phyloP scores from a whole-genome alignment of 2,329 filamentous ascomycete species.

The Penicillium olsonii region DNA sequence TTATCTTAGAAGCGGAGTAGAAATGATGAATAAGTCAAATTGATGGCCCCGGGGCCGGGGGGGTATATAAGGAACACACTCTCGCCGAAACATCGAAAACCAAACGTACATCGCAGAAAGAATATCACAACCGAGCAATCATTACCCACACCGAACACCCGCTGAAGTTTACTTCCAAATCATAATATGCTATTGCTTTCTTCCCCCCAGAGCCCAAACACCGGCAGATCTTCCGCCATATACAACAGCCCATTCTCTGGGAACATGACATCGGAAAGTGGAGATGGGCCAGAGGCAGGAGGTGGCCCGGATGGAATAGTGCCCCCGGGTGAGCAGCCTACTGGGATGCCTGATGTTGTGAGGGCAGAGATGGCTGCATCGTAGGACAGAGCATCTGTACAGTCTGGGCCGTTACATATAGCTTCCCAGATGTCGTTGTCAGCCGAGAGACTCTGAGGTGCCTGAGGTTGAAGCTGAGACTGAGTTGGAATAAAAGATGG shows the following conservation, averaged over 20 bases:
- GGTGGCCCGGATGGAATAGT: conserved; percentile 24
- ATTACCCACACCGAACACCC: background rate
- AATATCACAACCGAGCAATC: background rate
- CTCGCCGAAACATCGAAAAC: background rate
- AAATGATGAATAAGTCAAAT: too few relatives aligned
- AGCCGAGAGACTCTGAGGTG: conserved; percentile 3
- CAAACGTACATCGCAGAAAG: background rate
- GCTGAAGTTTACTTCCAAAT: background rate
- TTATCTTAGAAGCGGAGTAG: background rate
- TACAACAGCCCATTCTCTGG: conserved; percentile 37
- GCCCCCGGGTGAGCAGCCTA: conserved; percentile 34
- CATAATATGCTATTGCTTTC: conserved; percentile 10
- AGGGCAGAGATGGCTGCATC: conserved; percentile 35
- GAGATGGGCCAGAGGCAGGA: conserved; percentile 27
- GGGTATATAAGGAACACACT: too few relatives aligned
- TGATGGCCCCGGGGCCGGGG: too few relatives aligned
- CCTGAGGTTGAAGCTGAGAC: conserved; percentile 13
- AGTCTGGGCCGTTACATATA: conserved; percentile 24
- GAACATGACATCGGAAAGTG: conserved; percentile 35
- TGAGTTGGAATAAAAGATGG: conserved; percentile 16
- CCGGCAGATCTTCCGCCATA: conserved; percentile 36
- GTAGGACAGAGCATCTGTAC: conserved; percentile 24
- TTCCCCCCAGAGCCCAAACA: conserved; percentile 35
- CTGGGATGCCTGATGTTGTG: conserved; percentile 35
- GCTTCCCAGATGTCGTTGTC: conserved; percentile 33